Evolutionary conservation across 805 yeast species (phyloP).

Genomic region (Yamadazyma akitaensis): DNA sequence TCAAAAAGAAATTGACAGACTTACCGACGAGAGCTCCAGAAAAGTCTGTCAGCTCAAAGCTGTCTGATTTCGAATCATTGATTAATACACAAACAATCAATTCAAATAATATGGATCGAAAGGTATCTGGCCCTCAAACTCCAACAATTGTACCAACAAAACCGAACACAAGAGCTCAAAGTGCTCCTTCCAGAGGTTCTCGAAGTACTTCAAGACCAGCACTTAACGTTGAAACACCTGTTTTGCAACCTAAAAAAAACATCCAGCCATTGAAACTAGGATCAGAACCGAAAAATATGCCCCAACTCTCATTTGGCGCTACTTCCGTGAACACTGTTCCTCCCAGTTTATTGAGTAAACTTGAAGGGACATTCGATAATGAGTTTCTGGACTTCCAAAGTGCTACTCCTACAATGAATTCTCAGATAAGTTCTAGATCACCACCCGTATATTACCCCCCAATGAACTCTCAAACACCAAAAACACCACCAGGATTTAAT

Average conservation of each 20-base stretch:
- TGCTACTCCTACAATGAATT: slow-evolving; percentile 10
- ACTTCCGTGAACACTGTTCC: slow-evolving; percentile 12
- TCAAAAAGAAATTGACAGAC: slow-evolving; percentile 17
- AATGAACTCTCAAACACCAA: slow-evolving; percentile 6
- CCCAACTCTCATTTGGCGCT: slow-evolving; percentile 23
- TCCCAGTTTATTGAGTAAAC: slow-evolving; percentile 21
- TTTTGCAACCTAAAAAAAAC: slow-evolving; percentile 4
- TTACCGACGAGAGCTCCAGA: slow-evolving; percentile 15
- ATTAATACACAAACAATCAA: slow-evolving; percentile 24
- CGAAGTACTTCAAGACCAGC: background rate
- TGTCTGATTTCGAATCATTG: slow-evolving; percentile 23
- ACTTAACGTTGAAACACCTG: background rate
- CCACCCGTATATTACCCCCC: background rate
- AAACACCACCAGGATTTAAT: slow-evolving; percentile 12
- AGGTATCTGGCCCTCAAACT: slow-evolving; percentile 3
- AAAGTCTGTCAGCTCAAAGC: background rate
- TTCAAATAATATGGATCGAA: slow-evolving; percentile 10
- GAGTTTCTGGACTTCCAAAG: slow-evolving; percentile 17
- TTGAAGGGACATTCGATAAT: slow-evolving; percentile 22
- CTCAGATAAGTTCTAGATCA: background rate
- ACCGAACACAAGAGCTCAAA: background rate
- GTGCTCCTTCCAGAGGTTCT: background rate
- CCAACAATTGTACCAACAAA: slow-evolving; percentile 5
- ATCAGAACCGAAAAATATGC: slow-evolving; percentile 5
- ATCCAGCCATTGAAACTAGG: slow-evolving; percentile 12